Percentiles rank a stretch among this genome's conserved stretches.
phyloP scores from a whole-genome alignment of 768 basidiomycete genomes.

The Cystobasidium ongulense region DNA sequence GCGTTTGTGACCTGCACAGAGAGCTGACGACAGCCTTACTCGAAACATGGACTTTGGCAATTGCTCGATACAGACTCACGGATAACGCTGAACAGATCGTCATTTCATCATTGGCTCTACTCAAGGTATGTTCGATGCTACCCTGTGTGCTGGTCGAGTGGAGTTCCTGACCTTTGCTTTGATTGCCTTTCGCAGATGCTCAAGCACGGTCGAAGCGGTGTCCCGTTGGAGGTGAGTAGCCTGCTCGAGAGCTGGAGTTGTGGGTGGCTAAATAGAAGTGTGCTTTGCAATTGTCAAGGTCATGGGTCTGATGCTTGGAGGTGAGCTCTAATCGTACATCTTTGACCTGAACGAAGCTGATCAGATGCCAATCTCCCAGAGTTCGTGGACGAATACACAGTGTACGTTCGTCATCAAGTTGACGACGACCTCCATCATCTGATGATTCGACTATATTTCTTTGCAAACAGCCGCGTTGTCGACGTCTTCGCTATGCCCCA shows the following conservation, averaged over 20 bases:
- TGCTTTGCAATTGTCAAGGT: background rate
- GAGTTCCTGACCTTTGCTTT: background rate
- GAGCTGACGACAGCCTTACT: conserved; percentile 4
- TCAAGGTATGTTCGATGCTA: conserved; percentile 60
- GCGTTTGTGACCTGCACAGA: background rate
- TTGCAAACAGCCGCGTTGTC: conserved; percentile 19
- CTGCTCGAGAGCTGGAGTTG: no score
- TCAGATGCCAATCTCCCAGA: conserved; percentile 64
- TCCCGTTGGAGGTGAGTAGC: conserved; percentile 87
- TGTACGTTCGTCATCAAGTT: conserved; percentile 34
- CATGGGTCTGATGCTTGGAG: conserved; percentile 26
- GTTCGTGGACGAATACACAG: conserved; percentile 89
- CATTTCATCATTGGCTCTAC: conserved; percentile 89
- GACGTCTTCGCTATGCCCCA: conserved; percentile 99
- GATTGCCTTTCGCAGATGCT: conserved; percentile 63
- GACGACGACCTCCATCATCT: background rate
- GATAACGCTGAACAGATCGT: conserved; percentile 58
- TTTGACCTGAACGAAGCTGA: background rate
- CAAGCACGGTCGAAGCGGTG: conserved; percentile 96
- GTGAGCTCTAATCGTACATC: background rate
- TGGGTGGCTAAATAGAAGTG: no score
- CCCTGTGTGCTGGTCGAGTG: background rate
- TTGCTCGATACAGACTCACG: conserved; percentile 17
- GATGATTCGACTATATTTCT: conserved; percentile 49
- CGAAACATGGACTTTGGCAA: background rate